Conservation (phyloP, 768 basidiomycete species). For the Rhizopogon vinicolor region DNA sequence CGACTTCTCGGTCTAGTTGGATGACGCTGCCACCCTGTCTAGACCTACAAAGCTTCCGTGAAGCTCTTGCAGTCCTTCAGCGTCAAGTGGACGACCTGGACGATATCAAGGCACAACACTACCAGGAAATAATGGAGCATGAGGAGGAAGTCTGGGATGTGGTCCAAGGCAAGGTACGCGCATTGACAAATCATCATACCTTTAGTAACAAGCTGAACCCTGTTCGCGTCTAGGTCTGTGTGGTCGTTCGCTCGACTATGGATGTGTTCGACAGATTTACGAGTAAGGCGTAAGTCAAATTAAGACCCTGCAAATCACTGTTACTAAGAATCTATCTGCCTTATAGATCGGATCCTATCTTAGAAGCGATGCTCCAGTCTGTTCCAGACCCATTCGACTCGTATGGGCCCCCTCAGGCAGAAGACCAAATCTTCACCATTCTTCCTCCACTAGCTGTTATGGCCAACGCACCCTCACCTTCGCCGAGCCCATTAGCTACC, state of each 20-base stretch:
- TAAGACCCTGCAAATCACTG: slow-evolving; percentile 3
- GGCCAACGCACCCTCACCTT: slow-evolving; percentile 57
- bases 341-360: slow-evolving; percentile 74
- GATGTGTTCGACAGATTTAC: slow-evolving; percentile 89
- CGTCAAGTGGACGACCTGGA: slow-evolving; percentile 91
- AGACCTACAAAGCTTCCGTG: slow-evolving; percentile 89
- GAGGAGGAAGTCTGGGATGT: slow-evolving; percentile 96
- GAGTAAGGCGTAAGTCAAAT: slow-evolving; percentile 69
- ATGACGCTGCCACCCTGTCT: slow-evolving; percentile 7
- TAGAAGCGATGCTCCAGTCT: slow-evolving; percentile 87
- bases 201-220: slow-evolving; percentile 10
- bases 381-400: slow-evolving; percentile 92
- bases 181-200: neutral
- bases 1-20: slow-evolving; percentile 2
- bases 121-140: slow-evolving; percentile 84
- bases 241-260: slow-evolving; percentile 85
- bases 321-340: slow-evolving; percentile 8
- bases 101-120: slow-evolving; percentile 78
- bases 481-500: slow-evolving; percentile 53
- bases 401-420: slow-evolving; percentile 82
- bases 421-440: slow-evolving; percentile 92
- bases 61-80: slow-evolving; percentile 77
- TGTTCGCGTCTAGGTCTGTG: slow-evolving; percentile 48
- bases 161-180: slow-evolving; percentile 73
- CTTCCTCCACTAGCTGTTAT: slow-evolving; percentile 80